These are phyloP conservation scores for Macrophomina pseudophaseolina DNA, from an alignment of 2,329 filamentous ascomycete species.

Conservation along the genomic window DNA sequence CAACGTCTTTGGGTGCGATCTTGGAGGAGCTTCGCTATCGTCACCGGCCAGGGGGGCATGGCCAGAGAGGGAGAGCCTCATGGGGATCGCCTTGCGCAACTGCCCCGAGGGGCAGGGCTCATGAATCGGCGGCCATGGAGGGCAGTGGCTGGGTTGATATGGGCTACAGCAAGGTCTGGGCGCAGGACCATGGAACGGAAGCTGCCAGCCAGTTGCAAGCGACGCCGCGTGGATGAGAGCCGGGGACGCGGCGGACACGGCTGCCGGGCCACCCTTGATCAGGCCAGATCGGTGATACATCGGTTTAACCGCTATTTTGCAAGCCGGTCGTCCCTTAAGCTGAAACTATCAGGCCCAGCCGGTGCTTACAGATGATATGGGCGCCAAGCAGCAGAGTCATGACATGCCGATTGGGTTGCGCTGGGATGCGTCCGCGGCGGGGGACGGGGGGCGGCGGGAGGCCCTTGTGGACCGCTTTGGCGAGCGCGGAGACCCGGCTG, in stretches of 20 bases:
- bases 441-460: not conserved
- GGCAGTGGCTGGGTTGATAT: not conserved
- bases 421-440: not conserved
- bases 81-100: conserved; percentile 1
- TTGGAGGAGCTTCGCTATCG: not conserved
- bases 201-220: conserved; percentile 7
- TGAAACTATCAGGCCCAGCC: not conserved
- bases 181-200: not conserved
- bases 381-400: not conserved
- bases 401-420: conserved; percentile 8
- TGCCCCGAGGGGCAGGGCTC: not conserved
- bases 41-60: not conserved
- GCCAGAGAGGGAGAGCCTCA: not conserved
- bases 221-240: not conserved
- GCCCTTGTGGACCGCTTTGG: not conserved
- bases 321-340: not conserved
- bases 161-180: not conserved
- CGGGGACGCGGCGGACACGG: not conserved
- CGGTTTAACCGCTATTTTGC: not conserved
- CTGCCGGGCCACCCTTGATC: not conserved
- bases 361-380: not conserved
- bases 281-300: not conserved
- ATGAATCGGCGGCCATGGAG: not conserved
- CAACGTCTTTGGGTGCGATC: not conserved
- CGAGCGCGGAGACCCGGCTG: not conserved